Evolutionary conservation across 495 filamentous ascomycete genomes (phyloP).

Genomic region (Penicillium canescens): DNA sequence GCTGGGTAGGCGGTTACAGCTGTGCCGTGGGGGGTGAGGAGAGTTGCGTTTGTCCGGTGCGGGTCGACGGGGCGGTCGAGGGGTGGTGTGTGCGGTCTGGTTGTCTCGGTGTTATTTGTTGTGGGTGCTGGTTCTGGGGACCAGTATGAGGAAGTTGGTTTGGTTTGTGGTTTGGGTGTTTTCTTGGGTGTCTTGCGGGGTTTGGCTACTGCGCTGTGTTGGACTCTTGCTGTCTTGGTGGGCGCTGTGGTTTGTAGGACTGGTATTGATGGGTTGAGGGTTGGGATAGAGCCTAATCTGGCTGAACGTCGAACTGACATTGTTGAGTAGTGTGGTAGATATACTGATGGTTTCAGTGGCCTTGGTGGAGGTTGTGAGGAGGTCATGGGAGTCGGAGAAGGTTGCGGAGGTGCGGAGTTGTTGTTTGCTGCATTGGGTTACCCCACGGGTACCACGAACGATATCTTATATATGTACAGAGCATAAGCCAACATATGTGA

Average conservation of each 20-base stretch:
- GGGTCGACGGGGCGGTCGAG: conserved; percentile 61
- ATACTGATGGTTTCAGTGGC: neutral
- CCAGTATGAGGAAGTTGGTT: conserved; percentile 22
- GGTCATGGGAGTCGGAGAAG: neutral
- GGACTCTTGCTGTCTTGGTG: conserved; percentile 24
- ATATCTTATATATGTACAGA: too few relatives aligned
- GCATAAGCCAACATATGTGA: too few relatives aligned
- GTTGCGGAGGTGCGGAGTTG: conserved; percentile 3
- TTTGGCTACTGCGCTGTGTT: conserved; percentile 32
- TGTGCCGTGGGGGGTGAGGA: conserved; percentile 78
- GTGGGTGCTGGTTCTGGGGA: conserved; percentile 21
- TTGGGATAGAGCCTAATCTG: conserved; percentile 50
- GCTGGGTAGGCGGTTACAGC: conserved; percentile 59
- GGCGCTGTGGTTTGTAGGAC: conserved; percentile 34
- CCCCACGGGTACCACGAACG: neutral
- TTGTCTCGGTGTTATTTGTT: conserved; percentile 14
- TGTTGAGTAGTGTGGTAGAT: neutral
- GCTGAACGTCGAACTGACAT: conserved; percentile 63
- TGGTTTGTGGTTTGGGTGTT: conserved; percentile 17
- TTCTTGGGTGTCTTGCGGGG: conserved; percentile 27
- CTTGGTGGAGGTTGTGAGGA: neutral
- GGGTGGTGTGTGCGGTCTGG: conserved; percentile 40
- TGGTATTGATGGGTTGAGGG: conserved; percentile 33
- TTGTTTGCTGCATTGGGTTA: neutral
- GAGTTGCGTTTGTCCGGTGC: conserved; percentile 69